phyloP scores from a whole-genome alignment of 2,329 filamentous ascomycete species.

The Claviceps citrina region DNA sequence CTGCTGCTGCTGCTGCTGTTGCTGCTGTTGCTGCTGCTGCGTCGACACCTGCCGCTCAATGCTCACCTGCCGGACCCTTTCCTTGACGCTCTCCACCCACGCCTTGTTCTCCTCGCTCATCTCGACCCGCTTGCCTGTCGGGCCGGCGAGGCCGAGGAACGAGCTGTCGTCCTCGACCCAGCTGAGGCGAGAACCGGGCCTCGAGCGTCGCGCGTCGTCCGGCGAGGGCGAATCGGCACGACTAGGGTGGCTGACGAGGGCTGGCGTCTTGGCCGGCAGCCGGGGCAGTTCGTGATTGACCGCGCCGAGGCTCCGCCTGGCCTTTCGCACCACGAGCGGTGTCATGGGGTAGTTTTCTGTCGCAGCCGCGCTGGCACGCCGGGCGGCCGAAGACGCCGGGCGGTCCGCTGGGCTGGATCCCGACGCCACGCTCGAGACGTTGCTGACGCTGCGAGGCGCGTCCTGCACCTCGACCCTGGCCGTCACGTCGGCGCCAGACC shows the following conservation, averaged over 20 bases:
- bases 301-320: conserved; percentile 30
- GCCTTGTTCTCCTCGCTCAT: conserved; percentile 59
- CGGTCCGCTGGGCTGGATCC: conserved; percentile 26
- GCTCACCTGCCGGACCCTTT: conserved; percentile 59
- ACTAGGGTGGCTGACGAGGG: conserved; percentile 13
- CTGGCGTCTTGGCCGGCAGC: conserved; percentile 28
- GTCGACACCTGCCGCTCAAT: conserved; percentile 31
- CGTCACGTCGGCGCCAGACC: conserved; percentile 23
- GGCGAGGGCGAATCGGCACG: conserved; percentile 27
- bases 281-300: conserved; percentile 17
- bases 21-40: no score
- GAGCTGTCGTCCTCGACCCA: conserved; percentile 46
- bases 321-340: conserved; percentile 40
- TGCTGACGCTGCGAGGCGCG: conserved; percentile 20
- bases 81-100: conserved; percentile 74
- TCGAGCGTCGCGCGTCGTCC: conserved; percentile 29
- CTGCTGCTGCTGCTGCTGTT: no score
- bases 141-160: conserved; percentile 54
- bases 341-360: conserved; percentile 25
- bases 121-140: conserved; percentile 45
- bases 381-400: conserved; percentile 25
- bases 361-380: conserved; percentile 12
- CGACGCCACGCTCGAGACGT: conserved; percentile 9
- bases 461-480: conserved; percentile 46
- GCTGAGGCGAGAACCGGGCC: conserved; percentile 37